Percentiles rank a stretch among this genome's conserved stretches.
phyloP scores from a whole-genome alignment of 495 filamentous ascomycete genomes.

The Trichoderma erinaceum region DNA sequence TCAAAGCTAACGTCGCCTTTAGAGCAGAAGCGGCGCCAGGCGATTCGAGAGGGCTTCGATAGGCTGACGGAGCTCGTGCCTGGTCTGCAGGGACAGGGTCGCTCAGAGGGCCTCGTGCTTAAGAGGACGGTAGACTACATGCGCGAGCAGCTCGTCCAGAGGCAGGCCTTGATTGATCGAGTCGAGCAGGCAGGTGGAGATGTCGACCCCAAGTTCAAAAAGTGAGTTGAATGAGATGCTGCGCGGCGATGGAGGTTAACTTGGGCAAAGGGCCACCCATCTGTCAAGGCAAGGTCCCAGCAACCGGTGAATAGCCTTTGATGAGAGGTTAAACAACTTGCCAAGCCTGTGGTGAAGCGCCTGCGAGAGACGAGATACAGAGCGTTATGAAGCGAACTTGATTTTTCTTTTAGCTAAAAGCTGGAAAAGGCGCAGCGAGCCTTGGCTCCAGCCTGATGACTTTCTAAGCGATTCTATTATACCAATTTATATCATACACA shows the following conservation, averaged over 20 bases:
- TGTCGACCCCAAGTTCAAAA: conserved; percentile 21
- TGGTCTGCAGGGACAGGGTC: conserved; percentile 72
- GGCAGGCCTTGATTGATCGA: conserved; percentile 48
- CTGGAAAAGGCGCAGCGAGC: too few species aligned
- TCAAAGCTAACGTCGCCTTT: not conserved
- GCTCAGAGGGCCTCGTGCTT: conserved; percentile 80
- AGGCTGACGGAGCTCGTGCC: conserved; percentile 75
- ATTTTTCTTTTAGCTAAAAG: too few species aligned
- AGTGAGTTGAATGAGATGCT: conserved; percentile 17
- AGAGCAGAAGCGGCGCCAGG: conserved; percentile 84
- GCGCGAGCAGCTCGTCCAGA: conserved; percentile 54
- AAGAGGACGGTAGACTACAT: conserved; percentile 70
- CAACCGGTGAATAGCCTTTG: too few species aligned
- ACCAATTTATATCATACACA: too few species aligned
- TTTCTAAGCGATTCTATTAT: not conserved
- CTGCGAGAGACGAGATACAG: too few species aligned
- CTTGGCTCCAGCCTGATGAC: not conserved
- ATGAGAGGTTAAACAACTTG: too few species aligned
- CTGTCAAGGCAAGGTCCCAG: not conserved
- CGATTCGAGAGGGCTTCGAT: conserved; percentile 85
- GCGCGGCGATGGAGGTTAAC: not conserved
- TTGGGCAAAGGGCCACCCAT: not conserved
- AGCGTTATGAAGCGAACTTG: too few species aligned
- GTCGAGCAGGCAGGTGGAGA: conserved; percentile 23
- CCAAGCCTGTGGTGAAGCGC: too few species aligned